These are phyloP conservation scores for Boletus subcaerulescens DNA, from an alignment of 768 basidiomycete genomes.

Conservation along the genomic window DNA sequence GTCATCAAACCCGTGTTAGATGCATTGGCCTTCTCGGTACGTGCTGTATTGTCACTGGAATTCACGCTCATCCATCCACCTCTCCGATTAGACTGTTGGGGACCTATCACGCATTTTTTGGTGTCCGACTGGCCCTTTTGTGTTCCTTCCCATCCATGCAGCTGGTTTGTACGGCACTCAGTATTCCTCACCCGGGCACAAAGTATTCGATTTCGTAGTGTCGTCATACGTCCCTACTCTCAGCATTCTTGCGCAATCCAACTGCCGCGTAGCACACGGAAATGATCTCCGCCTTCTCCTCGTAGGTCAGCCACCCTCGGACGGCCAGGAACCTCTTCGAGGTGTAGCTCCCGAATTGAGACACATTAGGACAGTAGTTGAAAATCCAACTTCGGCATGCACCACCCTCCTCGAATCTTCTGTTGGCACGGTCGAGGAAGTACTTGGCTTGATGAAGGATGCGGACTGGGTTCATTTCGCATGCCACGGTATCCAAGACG, in stretches of 20 bases:
- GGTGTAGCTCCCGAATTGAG: conserved; percentile 17
- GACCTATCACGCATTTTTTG: background rate
- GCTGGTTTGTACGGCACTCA: background rate
- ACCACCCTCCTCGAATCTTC: background rate
- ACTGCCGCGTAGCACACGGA: background rate
- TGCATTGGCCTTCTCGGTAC: background rate
- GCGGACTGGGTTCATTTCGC: background rate
- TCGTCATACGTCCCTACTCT: background rate
- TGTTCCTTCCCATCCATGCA: background rate
- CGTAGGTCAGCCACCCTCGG: conserved; percentile 13
- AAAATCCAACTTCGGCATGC: background rate
- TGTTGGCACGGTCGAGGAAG: conserved; percentile 10
- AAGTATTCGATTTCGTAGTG: background rate
- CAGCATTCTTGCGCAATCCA: conserved; percentile 8
- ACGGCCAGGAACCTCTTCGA: conserved; percentile 5
- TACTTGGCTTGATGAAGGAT: background rate
- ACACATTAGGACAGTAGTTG: conserved; percentile 14
- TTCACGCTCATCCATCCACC: too few species aligned
- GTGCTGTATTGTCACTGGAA: background rate
- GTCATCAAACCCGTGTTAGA: conserved; percentile 4
- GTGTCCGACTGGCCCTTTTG: background rate
- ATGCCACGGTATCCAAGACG: background rate
- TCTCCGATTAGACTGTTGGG: background rate
- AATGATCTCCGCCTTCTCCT: background rate
- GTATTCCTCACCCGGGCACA: background rate